Evolutionary conservation across 768 basidiomycete genomes (phyloP), one percentile per base, ranked within the genome.

Genomic region (Xerocomus brunneocitrinus): DNA sequence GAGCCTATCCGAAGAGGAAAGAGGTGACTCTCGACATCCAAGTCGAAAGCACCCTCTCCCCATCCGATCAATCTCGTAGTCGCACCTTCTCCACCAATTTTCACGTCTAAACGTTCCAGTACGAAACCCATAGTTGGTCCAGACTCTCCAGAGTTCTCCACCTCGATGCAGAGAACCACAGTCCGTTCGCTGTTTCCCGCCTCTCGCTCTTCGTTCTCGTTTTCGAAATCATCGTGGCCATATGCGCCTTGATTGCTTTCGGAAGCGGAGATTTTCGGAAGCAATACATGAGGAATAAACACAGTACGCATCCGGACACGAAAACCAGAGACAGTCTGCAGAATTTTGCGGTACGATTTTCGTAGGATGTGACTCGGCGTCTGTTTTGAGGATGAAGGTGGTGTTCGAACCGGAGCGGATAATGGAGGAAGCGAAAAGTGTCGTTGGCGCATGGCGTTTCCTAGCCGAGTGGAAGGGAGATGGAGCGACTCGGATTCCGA

Each of bases 231-330:
- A 38, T 63, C 52, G 34, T 49, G 61, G 27, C 70, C 67, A 19
- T 50, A 34, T 16, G 55, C 50, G 28, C 74, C 75, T 6, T 75
- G 75, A 4, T 65, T 53, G 4, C 66, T 65, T 12, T 65, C 59
- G 13, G 46, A 50, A 34, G 47, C 9, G 32, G 60, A 44, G 16
- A 50, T 54, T 53, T 77, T 77, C 2, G 83, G 81, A 4, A 91
- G 71, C 42, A 92, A 75, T 22, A 94, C 80, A 59, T 91, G 86
- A 0, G 94, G 94, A 10, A 95, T 84, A 58, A 94, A 91, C 5
- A 93, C 87, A 0, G 92, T 94, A n/a, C 92, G 81, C 94, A 95
- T 95, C 32, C 92, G 84, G 25, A 97, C 88, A 22, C 84, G 79
- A 68, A 97, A 88, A 4, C 91, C 93, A 27, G 89, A 88, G 4